Conservation (phyloP, 129 eudicot species). For the Artemisia tridentata region DNA sequence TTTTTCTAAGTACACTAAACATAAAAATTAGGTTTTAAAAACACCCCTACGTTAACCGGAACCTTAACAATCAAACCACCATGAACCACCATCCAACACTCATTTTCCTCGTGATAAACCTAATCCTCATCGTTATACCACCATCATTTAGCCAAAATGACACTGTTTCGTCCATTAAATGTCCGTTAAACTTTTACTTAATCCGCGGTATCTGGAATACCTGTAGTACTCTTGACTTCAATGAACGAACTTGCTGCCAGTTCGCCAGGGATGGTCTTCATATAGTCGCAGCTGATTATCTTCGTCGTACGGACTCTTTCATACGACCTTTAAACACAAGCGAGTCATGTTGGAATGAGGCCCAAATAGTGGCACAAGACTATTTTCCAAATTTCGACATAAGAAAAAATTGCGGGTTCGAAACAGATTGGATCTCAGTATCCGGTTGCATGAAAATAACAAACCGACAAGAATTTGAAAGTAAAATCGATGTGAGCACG, state of each 20-base stretch:
- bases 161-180: constrained; percentile 25
- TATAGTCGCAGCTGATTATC: constrained; percentile 57
- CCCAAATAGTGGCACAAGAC: constrained; percentile 42
- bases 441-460: constrained; percentile 74
- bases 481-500: neutral
- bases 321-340: constrained; percentile 60
- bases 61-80: no score
- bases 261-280: constrained; percentile 62
- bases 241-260: constrained; percentile 33
- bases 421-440: constrained; percentile 56
- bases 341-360: constrained; percentile 69
- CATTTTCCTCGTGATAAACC: no score
- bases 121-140: no score
- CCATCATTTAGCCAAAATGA: constrained; percentile 22
- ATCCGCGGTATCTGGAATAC: constrained; percentile 33
- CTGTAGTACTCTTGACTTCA: no score
- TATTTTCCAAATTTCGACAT: constrained; percentile 47
- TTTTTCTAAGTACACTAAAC: no score
- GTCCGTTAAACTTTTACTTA: constrained; percentile 63
- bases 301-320: constrained; percentile 48
- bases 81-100: no score
- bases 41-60: no score
- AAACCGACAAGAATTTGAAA: constrained; percentile 50
- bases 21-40: no score
- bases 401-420: constrained; percentile 60